These are phyloP conservation scores for Boletus tylopilopsis DNA, from an alignment of 768 basidiomycete genomes.

Conservation along the genomic window DNA sequence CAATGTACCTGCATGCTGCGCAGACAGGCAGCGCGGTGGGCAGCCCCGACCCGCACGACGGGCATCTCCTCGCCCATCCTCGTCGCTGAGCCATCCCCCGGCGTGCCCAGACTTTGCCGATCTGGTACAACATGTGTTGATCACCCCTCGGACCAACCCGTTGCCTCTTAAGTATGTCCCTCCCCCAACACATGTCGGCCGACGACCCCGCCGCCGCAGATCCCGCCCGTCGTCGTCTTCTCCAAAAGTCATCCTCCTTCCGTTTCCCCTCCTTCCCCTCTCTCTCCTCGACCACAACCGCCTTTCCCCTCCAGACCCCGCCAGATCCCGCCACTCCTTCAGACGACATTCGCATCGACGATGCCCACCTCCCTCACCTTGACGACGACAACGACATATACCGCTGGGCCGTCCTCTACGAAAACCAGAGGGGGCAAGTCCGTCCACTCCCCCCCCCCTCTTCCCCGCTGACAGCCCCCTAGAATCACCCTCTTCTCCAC, in stretches of 20 bases:
- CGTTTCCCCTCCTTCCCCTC: constrained; percentile 30
- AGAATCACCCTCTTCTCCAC: constrained; percentile 65
- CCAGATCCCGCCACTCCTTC: neutral
- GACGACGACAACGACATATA: constrained; percentile 48
- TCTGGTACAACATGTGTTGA: constrained; percentile 15
- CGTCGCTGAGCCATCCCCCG: constrained; percentile 12
- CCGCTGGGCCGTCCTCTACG: constrained; percentile 75
- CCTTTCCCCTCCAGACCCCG: neutral
- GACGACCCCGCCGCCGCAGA: constrained; percentile 43
- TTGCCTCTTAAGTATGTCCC: constrained; percentile 19
- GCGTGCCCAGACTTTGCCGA: constrained; percentile 9
- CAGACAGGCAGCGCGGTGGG: constrained; percentile 73
- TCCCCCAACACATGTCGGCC: constrained; percentile 36
- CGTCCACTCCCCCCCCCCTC: neutral
- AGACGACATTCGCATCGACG: constrained; percentile 33
- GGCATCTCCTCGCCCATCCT: constrained; percentile 40
- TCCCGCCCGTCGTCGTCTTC: constrained; percentile 45
- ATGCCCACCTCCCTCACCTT: constrained; percentile 16
- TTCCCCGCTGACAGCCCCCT: constrained; percentile 26
- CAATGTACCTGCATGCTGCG: constrained; percentile 64
- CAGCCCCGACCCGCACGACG: constrained; percentile 57
- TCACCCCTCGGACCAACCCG: neutral
- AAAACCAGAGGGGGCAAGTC: constrained; percentile 78
- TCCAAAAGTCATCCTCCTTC: constrained; percentile 34
- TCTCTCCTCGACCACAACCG: constrained; percentile 11